phyloP scores from a whole-genome alignment of 2,329 filamentous ascomycete species.

The Calonectria honghensis region DNA sequence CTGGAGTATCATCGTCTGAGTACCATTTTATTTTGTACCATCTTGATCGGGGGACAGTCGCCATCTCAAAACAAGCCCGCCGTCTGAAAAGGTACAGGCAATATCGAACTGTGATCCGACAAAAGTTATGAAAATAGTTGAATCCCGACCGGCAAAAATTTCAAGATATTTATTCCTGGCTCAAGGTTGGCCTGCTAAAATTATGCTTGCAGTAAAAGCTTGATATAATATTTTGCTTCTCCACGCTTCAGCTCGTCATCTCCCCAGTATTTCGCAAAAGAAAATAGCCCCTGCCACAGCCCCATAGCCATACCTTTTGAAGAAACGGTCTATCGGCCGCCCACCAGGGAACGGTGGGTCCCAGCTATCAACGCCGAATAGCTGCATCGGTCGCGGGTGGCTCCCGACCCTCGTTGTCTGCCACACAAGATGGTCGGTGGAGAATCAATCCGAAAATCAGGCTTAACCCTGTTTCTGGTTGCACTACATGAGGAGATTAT shows the following conservation, averaged over 20 bases:
- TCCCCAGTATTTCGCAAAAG: conserved; percentile 20
- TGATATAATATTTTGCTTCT: conserved; percentile 8
- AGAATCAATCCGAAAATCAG: neutral
- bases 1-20: conserved; percentile 37
- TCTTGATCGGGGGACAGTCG: conserved; percentile 33
- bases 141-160: neutral
- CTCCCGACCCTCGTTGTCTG: neutral
- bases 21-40: conserved; percentile 41
- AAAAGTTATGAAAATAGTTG: neutral
- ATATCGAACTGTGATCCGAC: too few species aligned
- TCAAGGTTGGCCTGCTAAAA: neutral
- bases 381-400: conserved; percentile 8
- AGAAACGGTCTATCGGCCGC: neutral
- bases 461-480: neutral
- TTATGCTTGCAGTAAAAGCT: neutral
- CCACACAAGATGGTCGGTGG: neutral
- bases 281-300: neutral
- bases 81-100: neutral
- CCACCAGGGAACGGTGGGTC: conserved; percentile 1
- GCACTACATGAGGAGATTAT: conserved; percentile 11
- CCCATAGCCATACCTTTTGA: conserved; percentile 7
- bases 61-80: conserved; percentile 12
- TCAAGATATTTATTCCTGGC: neutral
- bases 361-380: neutral
- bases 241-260: conserved; percentile 27